A percentile compares a stretch with the other conserved stretches of the same genome.
Conservation (phyloP, 2,329 filamentous ascomycete species). For the Cladosporium cucumerinum region DNA sequence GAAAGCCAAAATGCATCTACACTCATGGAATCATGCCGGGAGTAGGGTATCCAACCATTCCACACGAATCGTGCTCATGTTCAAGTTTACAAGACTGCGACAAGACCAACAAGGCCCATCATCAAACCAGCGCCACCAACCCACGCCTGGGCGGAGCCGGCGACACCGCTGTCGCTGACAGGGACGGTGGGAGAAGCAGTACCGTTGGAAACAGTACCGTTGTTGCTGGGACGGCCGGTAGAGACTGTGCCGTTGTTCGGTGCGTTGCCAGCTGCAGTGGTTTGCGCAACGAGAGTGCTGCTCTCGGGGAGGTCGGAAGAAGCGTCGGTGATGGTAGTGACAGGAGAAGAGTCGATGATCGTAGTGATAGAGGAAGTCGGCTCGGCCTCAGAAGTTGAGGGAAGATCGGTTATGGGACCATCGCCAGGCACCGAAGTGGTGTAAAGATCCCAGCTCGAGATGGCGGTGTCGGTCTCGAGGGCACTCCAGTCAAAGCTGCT, state of each 20-base stretch:
- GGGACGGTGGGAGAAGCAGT: conserved; percentile 13
- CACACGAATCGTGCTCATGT: background rate
- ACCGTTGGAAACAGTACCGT: conserved; percentile 14
- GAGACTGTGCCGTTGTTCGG: conserved; percentile 17
- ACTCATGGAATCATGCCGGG: background rate
- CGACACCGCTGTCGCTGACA: conserved; percentile 15
- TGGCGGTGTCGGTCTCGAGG: conserved; percentile 15
- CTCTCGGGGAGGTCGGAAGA: background rate
- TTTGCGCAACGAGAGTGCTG: conserved; percentile 14
- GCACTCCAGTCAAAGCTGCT: conserved; percentile 16
- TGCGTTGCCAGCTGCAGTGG: background rate
- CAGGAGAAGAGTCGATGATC: conserved; percentile 10
- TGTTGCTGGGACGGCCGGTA: background rate
- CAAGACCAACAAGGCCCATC: conserved; percentile 18
- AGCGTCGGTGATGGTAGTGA: background rate
- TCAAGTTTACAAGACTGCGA: conserved; percentile 17
- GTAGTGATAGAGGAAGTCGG: conserved; percentile 5
- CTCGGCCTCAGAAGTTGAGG: conserved; percentile 3
- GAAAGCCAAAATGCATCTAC: background rate
- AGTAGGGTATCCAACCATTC: background rate
- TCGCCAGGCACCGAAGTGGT: conserved; percentile 11
- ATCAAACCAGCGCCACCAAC: conserved; percentile 18
- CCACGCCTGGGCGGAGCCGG: conserved; percentile 12
- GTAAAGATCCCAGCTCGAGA: conserved; percentile 21
- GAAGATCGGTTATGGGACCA: conserved; percentile 1